Base-by-base conservation (phyloP, 805 yeast species). In the Lipomyces yamadae region DNA sequence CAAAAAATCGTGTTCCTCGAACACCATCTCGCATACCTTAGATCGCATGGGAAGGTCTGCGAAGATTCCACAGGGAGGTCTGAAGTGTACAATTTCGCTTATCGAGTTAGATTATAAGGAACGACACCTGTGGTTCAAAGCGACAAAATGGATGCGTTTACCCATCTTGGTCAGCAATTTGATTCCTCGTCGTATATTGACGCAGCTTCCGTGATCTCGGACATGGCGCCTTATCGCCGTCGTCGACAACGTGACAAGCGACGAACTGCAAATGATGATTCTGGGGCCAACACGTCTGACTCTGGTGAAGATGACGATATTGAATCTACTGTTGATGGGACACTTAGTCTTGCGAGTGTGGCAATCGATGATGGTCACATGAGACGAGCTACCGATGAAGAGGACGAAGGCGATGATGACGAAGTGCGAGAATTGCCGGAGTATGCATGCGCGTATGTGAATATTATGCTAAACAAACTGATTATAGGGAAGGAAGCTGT, bases 401-500 rank as follows among this genome's bases (percentile, higher is more conserved):
- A 64, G 6, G 73, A 66, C 24, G 64, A 65, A n/a, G 71, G 71
- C 13, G 66, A 54, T 24, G 62, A 61, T 2, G 66, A 35, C 34
- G 74, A 74, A n/a, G 74, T 70, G 29, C 71, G 60, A 8, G 71
- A 72, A 32, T 64, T 75, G 55, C 78, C 84, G 0, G 81, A 79
- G 10, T 80, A 82, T 67, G 84, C 86, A 0, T 84, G 87, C 74
- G 78, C 84, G 74, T 73, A 57, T 50, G 75, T n/a, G 24, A 42
- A 42, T 15, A 42, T 42, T 42, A 2, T 42, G 15, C 48, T 42
- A 42, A 24, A n/a, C 10, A 2, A 24, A 42, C 5, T 42, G 48
- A 4, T 42, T 42, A 42, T 42, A 42, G 18, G 15, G n/a, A 5
- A 3, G 2, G 3, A 15, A 42, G 48, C 7, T 2, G n/a, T 42